Evolutionary conservation across 768 basidiomycete species (phyloP).

Genomic region (Pleurotus tuber-regium): DNA sequence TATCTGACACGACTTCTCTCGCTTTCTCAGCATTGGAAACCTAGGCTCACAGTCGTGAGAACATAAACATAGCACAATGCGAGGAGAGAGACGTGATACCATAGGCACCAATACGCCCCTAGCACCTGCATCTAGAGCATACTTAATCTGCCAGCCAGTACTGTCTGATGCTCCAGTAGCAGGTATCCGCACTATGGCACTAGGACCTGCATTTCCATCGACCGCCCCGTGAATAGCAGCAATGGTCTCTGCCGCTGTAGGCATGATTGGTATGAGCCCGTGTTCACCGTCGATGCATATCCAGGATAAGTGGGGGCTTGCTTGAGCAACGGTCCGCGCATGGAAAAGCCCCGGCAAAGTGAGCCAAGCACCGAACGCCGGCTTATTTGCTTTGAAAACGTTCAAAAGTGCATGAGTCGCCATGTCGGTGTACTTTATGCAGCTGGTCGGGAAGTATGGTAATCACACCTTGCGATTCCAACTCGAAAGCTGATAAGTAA

Average conservation of each 20-base stretch:
- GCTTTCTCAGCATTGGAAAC: conserved; percentile 59
- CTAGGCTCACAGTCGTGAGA: conserved; percentile 24
- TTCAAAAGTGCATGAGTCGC: conserved; percentile 51
- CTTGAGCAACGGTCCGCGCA: conserved; percentile 56
- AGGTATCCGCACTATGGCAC: conserved; percentile 58
- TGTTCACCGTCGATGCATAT: conserved; percentile 70
- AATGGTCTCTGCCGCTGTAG: conserved; percentile 54
- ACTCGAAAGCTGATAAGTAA: too few species aligned
- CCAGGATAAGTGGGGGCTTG: conserved; percentile 59
- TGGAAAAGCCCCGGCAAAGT: conserved; percentile 57
- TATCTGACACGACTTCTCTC: conserved; percentile 50
- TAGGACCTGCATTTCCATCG: conserved; percentile 37
- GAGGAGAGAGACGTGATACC: conserved; percentile 32
- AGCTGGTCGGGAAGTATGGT: too few species aligned
- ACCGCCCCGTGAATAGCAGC: conserved; percentile 48
- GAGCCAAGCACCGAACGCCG: conserved; percentile 69
- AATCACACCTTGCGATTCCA: too few species aligned
- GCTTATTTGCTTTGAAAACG: conserved; percentile 50
- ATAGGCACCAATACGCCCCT: conserved; percentile 65
- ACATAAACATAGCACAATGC: neutral
- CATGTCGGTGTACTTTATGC: too few species aligned
- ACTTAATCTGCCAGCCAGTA: conserved; percentile 71
- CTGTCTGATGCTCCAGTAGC: conserved; percentile 56
- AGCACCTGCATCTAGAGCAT: conserved; percentile 67
- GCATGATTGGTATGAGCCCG: conserved; percentile 53